Percentiles rank a stretch among this genome's conserved stretches.
These are phyloP conservation scores for Lactarius deliciosus DNA, from an alignment of 768 basidiomycete genomes.

Conservation along the genomic window DNA sequence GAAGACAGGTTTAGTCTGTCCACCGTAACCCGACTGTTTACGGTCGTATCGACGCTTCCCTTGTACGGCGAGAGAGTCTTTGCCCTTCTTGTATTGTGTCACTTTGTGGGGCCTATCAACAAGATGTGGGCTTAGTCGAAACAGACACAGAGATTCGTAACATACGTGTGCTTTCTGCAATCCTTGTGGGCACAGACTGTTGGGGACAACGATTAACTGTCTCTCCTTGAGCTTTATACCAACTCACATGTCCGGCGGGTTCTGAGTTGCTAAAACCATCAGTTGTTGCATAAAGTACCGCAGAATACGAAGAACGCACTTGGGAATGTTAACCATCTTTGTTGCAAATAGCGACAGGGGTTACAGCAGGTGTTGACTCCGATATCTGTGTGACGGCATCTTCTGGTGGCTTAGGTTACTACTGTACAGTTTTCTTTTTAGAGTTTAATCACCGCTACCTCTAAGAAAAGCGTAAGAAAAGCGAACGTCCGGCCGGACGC, in stretches of 20 bases:
- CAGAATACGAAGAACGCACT: conserved; percentile 53
- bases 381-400: conserved; percentile 7
- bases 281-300: not conserved
- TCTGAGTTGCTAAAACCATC: conserved; percentile 42
- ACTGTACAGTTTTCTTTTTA: conserved; percentile 22
- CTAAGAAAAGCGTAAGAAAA: too few relatives aligned
- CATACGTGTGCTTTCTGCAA: conserved; percentile 97
- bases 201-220: conserved; percentile 26
- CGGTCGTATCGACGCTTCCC: conserved; percentile 99
- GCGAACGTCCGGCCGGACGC: not conserved
- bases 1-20: conserved; percentile 99
- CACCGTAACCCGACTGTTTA: conserved; percentile 98
- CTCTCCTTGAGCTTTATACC: not conserved
- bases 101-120: conserved; percentile 89
- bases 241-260: conserved; percentile 95
- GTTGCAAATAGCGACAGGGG: conserved; percentile 11
- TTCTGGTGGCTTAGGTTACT: conserved; percentile 1
- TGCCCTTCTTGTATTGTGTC: conserved; percentile 99
- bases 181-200: conserved; percentile 93
- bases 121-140: conserved; percentile 16
- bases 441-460: conserved; percentile 14
- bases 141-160: conserved; percentile 22
- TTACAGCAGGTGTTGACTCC: not conserved
- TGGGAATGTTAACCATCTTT: conserved; percentile 94
- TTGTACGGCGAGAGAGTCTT: conserved; percentile 96